Evolutionary conservation across 371 early-diverging fungal species (phyloP), one percentile per base, ranked within the genome.

Genomic region (Mucor indicus): DNA sequence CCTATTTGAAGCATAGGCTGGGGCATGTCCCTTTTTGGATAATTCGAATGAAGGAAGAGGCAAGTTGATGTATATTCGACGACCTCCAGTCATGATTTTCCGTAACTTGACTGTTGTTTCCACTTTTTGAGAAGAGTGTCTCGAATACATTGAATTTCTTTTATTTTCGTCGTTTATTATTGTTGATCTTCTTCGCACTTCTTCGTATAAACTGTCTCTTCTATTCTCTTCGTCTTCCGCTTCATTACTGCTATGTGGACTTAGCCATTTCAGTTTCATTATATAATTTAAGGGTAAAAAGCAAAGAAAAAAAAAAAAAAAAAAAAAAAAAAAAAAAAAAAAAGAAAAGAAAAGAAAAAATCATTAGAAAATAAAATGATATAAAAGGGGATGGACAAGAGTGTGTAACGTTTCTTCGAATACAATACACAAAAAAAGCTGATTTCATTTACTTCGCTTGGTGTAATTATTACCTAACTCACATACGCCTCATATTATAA

Each of bases 61-160:
- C 5, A 80, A 53, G 64, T 87, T 87, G 49, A 87, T 60, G 66
- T 80, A 87, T 4, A 89, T 78, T 17, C 82, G 74, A 13, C 90
- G 85, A 5, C 60, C 68, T 19, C 62, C 67, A 20, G 31, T 50
- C 0, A 36, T 45, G 8, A 72, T 62, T 13, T 48, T 60, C 29
- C 72, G 52, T 33, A 75, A 47, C 33, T 62, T 62, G 38, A 71
- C 67, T n/a, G 37, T 55, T 35, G 66, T 56, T 24, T 12, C 30
- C 30, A 29, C 30, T 29, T 8, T 29, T 29, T 12, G 30, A 8
- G 30, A 12, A 29, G 8, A 12, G 30, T 29, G 30, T 12, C 12
- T 6, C 12, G 6, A 12, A 29, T 29, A 12, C 12, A 29, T 29
- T 29, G 12, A 6, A 8, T 29, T 29, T 12, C 30, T 29, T 29